Conservation (phyloP, 2,329 filamentous ascomycete genomes). For the Epichloe hybrida region DNA sequence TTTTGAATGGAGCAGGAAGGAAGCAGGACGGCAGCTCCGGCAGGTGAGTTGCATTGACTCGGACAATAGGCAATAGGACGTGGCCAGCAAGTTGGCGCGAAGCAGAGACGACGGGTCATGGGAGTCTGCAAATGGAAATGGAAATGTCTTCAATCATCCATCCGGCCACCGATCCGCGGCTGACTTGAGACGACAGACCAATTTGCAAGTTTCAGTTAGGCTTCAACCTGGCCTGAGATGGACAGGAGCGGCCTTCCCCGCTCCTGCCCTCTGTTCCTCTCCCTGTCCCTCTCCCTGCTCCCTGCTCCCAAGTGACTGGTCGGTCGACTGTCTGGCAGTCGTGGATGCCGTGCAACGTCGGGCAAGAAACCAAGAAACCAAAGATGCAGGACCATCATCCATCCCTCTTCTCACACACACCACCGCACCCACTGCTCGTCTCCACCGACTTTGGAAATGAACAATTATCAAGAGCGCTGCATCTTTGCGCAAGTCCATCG, state of each 20-base stretch:
- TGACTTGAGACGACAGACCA: neutral
- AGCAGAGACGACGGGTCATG: too few species aligned
- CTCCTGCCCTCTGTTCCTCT: neutral
- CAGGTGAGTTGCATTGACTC: too few species aligned
- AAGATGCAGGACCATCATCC: neutral
- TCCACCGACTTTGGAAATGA: too few species aligned
- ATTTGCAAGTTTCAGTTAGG: neutral
- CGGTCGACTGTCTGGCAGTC: neutral
- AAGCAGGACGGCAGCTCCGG: too few species aligned
- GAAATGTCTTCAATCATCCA: neutral
- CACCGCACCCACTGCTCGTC: too few species aligned
- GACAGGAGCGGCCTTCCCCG: neutral
- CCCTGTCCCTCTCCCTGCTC: neutral
- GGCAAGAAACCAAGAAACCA: slow-evolving; percentile 1
- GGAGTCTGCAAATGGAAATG: too few species aligned
- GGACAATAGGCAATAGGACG: too few species aligned
- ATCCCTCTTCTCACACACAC: too few species aligned
- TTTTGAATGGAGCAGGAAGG: too few species aligned
- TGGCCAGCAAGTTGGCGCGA: too few species aligned
- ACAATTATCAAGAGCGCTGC: too few species aligned
- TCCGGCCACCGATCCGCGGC: neutral
- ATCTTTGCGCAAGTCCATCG: too few species aligned
- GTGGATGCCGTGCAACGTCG: slow-evolving; percentile 8
- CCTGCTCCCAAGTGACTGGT: neutral
- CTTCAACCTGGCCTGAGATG: neutral